Conservation (phyloP, 495 filamentous ascomycete species). For the Talaromyces thailandensis region DNA sequence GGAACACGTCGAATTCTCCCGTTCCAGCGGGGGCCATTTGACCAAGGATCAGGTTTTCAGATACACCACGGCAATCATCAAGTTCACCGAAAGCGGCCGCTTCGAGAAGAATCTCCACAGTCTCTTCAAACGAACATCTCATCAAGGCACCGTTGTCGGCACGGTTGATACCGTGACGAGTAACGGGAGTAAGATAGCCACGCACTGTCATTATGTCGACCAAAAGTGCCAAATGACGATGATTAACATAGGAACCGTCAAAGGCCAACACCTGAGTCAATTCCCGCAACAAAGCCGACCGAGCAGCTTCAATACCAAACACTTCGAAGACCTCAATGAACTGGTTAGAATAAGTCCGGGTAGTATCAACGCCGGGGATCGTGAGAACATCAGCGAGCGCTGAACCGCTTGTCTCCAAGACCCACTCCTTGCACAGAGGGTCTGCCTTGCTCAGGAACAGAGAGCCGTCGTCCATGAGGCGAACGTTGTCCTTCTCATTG, state of each 20-base stretch:
- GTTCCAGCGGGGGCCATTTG: slow-evolving; percentile 95
- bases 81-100: slow-evolving; percentile 89
- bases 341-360: slow-evolving; percentile 88
- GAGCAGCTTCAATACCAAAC: slow-evolving; percentile 92
- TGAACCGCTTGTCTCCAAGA: slow-evolving; percentile 86
- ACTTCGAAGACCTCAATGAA: slow-evolving; percentile 88
- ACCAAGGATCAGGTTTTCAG: slow-evolving; percentile 97
- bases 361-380: slow-evolving; percentile 81
- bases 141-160: slow-evolving; percentile 96
- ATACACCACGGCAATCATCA: slow-evolving; percentile 95
- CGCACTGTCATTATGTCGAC: slow-evolving; percentile 98
- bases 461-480: slow-evolving; percentile 54
- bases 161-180: slow-evolving; percentile 96
- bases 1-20: slow-evolving; percentile 82
- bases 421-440: slow-evolving; percentile 77
- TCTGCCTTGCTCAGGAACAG: slow-evolving; percentile 61
- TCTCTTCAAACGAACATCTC: slow-evolving; percentile 99
- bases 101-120: slow-evolving; percentile 94
- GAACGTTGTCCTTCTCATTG: slow-evolving; percentile 63
- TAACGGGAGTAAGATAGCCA: slow-evolving; percentile 88
- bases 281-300: slow-evolving; percentile 76
- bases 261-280: slow-evolving; percentile 87
- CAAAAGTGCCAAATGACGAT: slow-evolving; percentile 91
- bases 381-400: slow-evolving; percentile 72
- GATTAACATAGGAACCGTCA: slow-evolving; percentile 98